Conservation (phyloP, 1,284 basidiomycete species). For the Bothia castanella region DNA sequence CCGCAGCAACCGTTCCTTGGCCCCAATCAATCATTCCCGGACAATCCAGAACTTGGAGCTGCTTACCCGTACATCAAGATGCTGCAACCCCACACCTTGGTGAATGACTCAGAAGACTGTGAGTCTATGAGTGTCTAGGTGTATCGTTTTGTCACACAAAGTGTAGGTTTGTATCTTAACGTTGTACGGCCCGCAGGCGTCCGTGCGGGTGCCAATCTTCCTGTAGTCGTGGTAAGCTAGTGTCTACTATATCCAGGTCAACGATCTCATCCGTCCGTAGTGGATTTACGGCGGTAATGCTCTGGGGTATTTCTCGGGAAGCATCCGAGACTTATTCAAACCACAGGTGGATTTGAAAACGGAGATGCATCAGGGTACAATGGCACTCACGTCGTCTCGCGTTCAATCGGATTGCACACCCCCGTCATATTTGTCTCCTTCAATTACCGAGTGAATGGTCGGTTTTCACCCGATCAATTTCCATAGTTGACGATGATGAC, state of each 20-base stretch:
- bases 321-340: not conserved
- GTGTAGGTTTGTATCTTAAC: constrained; percentile 20
- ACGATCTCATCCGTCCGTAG: not conserved
- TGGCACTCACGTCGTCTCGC: constrained; percentile 24
- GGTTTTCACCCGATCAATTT: too few species aligned
- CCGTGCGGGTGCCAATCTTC: constrained; percentile 9
- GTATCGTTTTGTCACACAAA: not conserved
- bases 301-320: too few species aligned
- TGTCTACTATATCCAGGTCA: too few species aligned
- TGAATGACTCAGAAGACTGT: constrained; percentile 16
- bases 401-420: constrained; percentile 22
- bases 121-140: not conserved
- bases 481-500: too few species aligned
- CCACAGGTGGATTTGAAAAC: constrained; percentile 14
- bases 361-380: constrained; percentile 22
- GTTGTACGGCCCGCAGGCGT: constrained; percentile 17
- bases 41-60: too few species aligned
- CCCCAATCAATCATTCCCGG: too few species aligned
- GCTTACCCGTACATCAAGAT: too few species aligned
- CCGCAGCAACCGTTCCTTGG: too few species aligned
- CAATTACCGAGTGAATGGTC: constrained; percentile 35
- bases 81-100: too few species aligned
- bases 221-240: constrained; percentile 22
- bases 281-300: constrained; percentile 20
- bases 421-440: constrained; percentile 32